Percentiles rank a stretch among this genome's conserved stretches.
Evolutionary conservation across 2,329 filamentous ascomycete species (phyloP).

Genomic region (Colletotrichum echinochloae): DNA sequence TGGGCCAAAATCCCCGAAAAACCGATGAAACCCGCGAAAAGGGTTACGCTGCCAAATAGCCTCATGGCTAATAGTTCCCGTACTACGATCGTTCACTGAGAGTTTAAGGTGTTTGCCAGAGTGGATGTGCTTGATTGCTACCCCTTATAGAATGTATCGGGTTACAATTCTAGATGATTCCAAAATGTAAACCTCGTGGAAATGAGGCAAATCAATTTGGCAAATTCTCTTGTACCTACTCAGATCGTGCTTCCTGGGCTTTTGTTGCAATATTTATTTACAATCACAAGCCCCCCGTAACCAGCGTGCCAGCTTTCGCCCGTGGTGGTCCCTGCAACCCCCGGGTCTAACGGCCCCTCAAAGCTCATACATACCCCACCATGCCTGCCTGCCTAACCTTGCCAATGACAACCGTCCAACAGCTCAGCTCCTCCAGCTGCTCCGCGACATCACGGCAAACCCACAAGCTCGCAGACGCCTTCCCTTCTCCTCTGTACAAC

Average conservation of each 20-base stretch:
- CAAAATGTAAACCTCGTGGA: neutral
- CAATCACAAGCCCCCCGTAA: neutral
- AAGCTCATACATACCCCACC: constrained; percentile 42
- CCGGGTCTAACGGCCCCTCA: constrained; percentile 19
- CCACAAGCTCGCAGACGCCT: neutral
- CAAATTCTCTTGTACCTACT: neutral
- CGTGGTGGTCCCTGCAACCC: constrained; percentile 23
- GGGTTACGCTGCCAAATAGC: neutral
- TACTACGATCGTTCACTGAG: constrained; percentile 18
- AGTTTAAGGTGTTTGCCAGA: neutral
- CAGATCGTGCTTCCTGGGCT: neutral
- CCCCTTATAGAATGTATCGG: neutral
- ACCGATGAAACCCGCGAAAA: constrained; percentile 3
- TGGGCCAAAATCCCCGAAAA: constrained; percentile 33
- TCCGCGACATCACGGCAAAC: constrained; percentile 9
- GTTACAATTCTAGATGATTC: neutral
- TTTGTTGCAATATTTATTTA: no score
- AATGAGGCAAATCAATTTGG: neutral
- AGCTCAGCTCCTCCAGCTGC: constrained; percentile 28
- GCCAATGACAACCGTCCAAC: constrained; percentile 31
- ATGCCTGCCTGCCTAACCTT: constrained; percentile 34
- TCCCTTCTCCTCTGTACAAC: neutral
- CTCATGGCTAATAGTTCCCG: neutral
- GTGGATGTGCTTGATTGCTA: no score
- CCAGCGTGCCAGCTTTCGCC: neutral